A percentile compares a stretch with the other conserved stretches of the same genome.
These are phyloP conservation scores for Musa beccarii DNA, from an alignment of 176 grass and related monocot genomes.

Conservation along the genomic window DNA sequence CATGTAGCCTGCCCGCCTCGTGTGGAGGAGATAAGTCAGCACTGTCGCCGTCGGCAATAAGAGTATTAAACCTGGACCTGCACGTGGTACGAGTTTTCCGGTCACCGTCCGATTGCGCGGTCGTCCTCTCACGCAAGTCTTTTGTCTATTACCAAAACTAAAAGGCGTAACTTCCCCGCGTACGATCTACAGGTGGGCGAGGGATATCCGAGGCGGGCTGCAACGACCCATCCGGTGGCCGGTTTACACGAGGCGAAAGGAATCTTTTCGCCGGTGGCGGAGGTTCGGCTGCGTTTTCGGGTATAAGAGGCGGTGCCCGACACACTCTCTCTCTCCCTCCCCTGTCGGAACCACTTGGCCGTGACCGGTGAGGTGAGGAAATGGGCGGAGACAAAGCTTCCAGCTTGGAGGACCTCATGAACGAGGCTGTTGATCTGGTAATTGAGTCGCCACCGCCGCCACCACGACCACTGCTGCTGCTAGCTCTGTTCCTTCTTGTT, in stretches of 20 bases:
- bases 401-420: conserved; percentile 55
- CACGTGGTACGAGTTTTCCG: background rate
- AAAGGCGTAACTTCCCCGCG: background rate
- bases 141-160: background rate
- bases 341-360: background rate
- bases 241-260: background rate
- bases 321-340: background rate
- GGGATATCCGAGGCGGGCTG: background rate
- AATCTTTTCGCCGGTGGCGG: background rate
- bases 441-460: background rate
- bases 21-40: too few relatives aligned
- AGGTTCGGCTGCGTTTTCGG: background rate
- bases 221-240: too few relatives aligned
- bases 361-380: background rate
- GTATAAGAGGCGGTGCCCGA: background rate
- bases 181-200: background rate
- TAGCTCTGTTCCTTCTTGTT: background rate
- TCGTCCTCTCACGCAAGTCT: background rate
- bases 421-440: conserved; percentile 93
- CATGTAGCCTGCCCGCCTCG: too few relatives aligned
- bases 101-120: background rate
- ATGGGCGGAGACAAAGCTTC: background rate
- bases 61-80: too few relatives aligned
- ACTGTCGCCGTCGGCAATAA: too few relatives aligned
- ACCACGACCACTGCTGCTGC: background rate